phyloP scores from a whole-genome alignment of 2,329 filamentous ascomycete species.

The Fusarium sp. region DNA sequence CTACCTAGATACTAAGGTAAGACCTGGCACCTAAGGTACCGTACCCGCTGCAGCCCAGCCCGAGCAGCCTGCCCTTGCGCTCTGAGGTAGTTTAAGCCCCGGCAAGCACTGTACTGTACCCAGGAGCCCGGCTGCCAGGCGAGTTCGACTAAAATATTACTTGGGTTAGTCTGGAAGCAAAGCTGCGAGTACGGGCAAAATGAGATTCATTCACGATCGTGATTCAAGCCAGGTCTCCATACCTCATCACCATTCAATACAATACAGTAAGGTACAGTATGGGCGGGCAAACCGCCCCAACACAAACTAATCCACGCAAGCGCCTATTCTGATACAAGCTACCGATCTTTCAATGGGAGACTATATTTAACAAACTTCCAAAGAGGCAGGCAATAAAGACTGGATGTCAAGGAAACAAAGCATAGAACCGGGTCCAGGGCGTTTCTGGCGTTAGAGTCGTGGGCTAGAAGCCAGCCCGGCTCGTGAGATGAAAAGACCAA shows the following conservation, averaged over 20 bases:
- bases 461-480: slow-evolving; percentile 11
- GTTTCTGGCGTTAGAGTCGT: slow-evolving; percentile 30
- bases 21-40: slow-evolving; percentile 1
- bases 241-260: too few relatives aligned
- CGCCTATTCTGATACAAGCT: neutral
- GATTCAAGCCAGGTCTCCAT: neutral
- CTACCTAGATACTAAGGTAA: neutral
- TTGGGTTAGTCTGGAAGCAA: neutral
- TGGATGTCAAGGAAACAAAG: slow-evolving; percentile 5
- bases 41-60: slow-evolving; percentile 1
- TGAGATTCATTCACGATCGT: neutral
- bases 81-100: neutral
- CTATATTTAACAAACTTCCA: neutral
- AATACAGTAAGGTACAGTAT: neutral
- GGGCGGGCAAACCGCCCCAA: neutral
- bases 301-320: neutral
- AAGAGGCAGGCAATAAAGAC: neutral
- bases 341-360: neutral
- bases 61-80: neutral
- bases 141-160: neutral
- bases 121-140: neutral
- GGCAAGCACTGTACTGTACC: neutral
- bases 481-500: slow-evolving; percentile 27
- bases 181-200: neutral
- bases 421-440: slow-evolving; percentile 9